Evolutionary conservation across 2,329 filamentous ascomycete genomes (phyloP).

Genomic region (Chrysoporthe cubensis): DNA sequence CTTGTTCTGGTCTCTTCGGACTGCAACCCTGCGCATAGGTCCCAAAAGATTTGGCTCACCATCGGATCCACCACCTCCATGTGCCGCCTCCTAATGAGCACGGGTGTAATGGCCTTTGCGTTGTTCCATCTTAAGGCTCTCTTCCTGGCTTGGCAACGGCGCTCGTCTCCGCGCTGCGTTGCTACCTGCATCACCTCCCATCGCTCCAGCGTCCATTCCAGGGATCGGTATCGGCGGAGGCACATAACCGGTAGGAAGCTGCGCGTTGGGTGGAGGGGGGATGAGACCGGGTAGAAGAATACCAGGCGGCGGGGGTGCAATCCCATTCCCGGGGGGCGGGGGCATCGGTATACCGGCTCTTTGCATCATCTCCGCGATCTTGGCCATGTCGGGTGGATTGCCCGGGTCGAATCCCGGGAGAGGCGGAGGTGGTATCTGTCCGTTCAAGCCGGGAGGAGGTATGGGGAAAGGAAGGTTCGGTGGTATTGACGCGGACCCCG

Average conservation of each 20-base stretch:
- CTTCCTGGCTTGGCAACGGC: constrained; percentile 81
- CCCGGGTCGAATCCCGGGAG: constrained; percentile 58
- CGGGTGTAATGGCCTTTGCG: constrained; percentile 64
- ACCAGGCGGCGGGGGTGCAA: constrained; percentile 47
- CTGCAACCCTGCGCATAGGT: neutral
- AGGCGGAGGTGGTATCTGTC: constrained; percentile 41
- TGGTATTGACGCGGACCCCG: constrained; percentile 39
- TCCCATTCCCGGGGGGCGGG: constrained; percentile 43
- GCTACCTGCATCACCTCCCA: constrained; percentile 37
- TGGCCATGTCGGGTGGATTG: constrained; percentile 64
- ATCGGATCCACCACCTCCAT: neutral
- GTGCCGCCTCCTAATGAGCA: constrained; percentile 43
- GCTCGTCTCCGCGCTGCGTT: constrained; percentile 60
- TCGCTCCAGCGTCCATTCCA: constrained; percentile 33
- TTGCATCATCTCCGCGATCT: constrained; percentile 67
- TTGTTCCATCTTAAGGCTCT: constrained; percentile 80
- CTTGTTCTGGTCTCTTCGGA: neutral
- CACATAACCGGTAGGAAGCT: constrained; percentile 41
- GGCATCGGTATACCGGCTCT: constrained; percentile 67
- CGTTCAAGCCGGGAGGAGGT: constrained; percentile 49
- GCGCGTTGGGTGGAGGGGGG: constrained; percentile 48
- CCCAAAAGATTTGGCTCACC: neutral
- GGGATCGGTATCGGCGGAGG: constrained; percentile 44
- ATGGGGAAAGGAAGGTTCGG: constrained; percentile 60
- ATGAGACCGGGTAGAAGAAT: constrained; percentile 52